These are phyloP conservation scores for Suhomyces sp. DNA, from an alignment of 805 yeast species.

Conservation along the genomic window DNA sequence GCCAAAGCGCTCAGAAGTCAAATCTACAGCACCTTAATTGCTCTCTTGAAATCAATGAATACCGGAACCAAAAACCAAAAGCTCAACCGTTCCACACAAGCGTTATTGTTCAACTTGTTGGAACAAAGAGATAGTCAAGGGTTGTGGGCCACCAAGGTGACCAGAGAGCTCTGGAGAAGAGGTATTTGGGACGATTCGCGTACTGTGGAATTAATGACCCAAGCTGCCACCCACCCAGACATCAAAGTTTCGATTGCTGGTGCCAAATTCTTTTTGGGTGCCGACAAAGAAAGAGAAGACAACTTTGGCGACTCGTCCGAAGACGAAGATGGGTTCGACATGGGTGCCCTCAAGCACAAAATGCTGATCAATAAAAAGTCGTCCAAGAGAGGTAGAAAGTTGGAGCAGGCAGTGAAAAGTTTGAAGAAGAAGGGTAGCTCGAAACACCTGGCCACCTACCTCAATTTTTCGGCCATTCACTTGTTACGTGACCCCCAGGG, in stretches of 20 bases:
- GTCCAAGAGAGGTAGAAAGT: constrained; percentile 73
- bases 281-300: constrained; percentile 90
- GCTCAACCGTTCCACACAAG: constrained; percentile 86
- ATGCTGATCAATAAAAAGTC: constrained; percentile 81
- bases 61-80: constrained; percentile 88
- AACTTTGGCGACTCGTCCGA: constrained; percentile 68
- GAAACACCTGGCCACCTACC: constrained; percentile 59
- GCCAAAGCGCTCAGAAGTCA: constrained; percentile 82
- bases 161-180: constrained; percentile 95
- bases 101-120: constrained; percentile 79
- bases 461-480: constrained; percentile 94
- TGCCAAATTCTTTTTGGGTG: constrained; percentile 87
- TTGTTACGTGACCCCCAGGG: constrained; percentile 96
- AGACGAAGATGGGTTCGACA: constrained; percentile 71
- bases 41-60: constrained; percentile 77
- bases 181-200: constrained; percentile 98
- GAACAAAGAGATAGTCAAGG: constrained; percentile 79
- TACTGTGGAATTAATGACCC: constrained; percentile 96
- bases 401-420: constrained; percentile 69
- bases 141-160: constrained; percentile 92
- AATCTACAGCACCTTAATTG: constrained; percentile 73
- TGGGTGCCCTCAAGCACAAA: constrained; percentile 72
- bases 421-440: constrained; percentile 60
- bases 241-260: constrained; percentile 87
- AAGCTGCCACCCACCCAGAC: constrained; percentile 88